Evolutionary conservation across 306 rosid genomes (phyloP).

Genomic region (Trifolium repens): DNA sequence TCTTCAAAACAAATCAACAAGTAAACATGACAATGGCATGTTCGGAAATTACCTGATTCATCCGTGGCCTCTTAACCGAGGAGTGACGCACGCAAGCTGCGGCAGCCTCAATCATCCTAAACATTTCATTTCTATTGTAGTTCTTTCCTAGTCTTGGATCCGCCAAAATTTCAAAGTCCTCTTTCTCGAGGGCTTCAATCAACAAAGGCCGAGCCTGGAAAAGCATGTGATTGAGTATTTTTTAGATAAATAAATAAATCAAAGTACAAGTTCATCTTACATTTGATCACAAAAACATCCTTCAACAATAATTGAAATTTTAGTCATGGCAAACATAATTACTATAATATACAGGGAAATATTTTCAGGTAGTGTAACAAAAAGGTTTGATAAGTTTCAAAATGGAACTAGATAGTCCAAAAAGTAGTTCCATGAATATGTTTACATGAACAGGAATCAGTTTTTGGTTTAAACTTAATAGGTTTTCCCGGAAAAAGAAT

Average conservation of each 20-base stretch:
- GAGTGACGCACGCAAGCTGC: slow-evolving; percentile 95
- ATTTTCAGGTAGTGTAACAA: not conserved
- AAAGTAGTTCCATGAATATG: not conserved
- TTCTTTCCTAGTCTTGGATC: slow-evolving; percentile 77
- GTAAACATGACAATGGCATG: slow-evolving; percentile 3
- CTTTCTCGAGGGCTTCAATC: slow-evolving; percentile 62
- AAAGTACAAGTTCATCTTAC: not conserved
- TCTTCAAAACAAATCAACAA: slow-evolving; percentile 1
- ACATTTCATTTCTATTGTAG: slow-evolving; percentile 67
- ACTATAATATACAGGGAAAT: not conserved
- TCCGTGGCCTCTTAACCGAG: slow-evolving; percentile 75
- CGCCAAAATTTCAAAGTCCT: slow-evolving; percentile 64
- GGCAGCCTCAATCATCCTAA: slow-evolving; percentile 91
- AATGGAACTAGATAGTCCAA: not conserved
- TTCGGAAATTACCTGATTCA: slow-evolving; percentile 78
- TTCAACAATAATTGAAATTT: not conserved
- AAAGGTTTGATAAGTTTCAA: not conserved
- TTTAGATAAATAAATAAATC: not conserved
- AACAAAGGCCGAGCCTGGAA: slow-evolving; percentile 85
- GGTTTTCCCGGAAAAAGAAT: too few species aligned
- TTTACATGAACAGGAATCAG: not conserved
- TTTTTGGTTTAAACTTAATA: too few species aligned
- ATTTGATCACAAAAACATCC: slow-evolving; percentile 2
- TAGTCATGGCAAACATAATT: not conserved
- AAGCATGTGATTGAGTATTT: not conserved